phyloP scores from a whole-genome alignment of 306 rosid species.

The Acacia confusa region DNA sequence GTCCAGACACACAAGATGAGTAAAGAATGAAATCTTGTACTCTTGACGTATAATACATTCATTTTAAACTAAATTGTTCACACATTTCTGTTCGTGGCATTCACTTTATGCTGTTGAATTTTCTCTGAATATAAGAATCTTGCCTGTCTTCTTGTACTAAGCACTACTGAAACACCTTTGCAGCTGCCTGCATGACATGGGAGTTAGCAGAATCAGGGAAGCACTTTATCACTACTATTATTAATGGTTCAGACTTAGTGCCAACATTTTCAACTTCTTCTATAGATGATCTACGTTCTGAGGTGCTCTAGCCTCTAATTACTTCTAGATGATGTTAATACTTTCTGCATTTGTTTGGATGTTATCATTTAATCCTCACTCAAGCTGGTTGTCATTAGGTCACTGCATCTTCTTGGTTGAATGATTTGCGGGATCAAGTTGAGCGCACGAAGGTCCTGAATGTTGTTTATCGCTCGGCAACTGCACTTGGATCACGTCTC shows the following conservation, averaged over 20 bases:
- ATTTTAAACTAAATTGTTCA: slow-evolving; percentile 5
- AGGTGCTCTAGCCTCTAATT: slow-evolving; percentile 49
- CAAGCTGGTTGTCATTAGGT: slow-evolving; percentile 53
- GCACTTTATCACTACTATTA: slow-evolving; percentile 80
- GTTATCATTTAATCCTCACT: neutral
- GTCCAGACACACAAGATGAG: neutral
- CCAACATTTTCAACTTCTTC: slow-evolving; percentile 97
- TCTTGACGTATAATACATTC: slow-evolving; percentile 6
- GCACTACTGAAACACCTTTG: slow-evolving; percentile 26
- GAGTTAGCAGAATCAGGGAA: slow-evolving; percentile 98
- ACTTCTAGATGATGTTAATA: slow-evolving; percentile 5
- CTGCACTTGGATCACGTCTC: slow-evolving; percentile 85
- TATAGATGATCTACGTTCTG: slow-evolving; percentile 86
- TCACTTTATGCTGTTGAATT: slow-evolving; percentile 7
- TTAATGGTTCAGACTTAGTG: slow-evolving; percentile 92
- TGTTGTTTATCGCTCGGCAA: slow-evolving; percentile 92
- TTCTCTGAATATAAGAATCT: slow-evolving; percentile 7
- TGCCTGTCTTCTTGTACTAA: slow-evolving; percentile 7
- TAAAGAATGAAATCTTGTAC: neutral
- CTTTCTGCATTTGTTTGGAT: neutral
- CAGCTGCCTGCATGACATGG: slow-evolving; percentile 99
- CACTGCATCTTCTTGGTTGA: slow-evolving; percentile 90
- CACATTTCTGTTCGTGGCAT: slow-evolving; percentile 4
- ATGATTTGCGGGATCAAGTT: slow-evolving; percentile 90
- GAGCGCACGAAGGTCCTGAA: slow-evolving; percentile 84